phyloP scores from a whole-genome alignment of 163 green algal genomes.

The Volvox carteri region DNA sequence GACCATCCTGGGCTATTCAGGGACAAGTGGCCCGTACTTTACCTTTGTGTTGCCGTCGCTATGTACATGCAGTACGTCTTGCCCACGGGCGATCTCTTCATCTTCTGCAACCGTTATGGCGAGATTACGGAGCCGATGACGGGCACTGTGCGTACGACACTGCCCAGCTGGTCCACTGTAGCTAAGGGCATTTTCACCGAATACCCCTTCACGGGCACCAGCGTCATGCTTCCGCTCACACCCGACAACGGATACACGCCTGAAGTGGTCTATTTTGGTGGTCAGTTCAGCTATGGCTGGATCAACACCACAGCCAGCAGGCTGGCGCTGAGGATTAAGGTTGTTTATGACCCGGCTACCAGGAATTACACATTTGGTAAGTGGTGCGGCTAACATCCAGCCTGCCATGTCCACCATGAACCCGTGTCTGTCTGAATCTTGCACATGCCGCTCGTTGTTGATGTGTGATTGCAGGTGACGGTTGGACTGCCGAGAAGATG shows the following conservation, averaged over 20 bases:
- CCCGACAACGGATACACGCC: constrained; percentile 53
- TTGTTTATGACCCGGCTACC: not conserved
- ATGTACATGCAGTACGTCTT: constrained; percentile 33
- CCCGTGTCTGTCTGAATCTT: not conserved
- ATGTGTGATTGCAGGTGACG: constrained; percentile 9
- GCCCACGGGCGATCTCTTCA: constrained; percentile 32
- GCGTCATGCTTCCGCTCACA: constrained; percentile 51
- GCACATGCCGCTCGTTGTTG: not conserved
- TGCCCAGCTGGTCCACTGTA: constrained; percentile 18
- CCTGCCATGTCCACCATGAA: not conserved
- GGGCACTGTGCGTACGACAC: not conserved
- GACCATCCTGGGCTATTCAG: too few species aligned
- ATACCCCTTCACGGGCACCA: constrained; percentile 52
- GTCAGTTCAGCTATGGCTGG: constrained; percentile 59
- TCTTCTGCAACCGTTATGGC: constrained; percentile 49
- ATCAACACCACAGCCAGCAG: constrained; percentile 52
- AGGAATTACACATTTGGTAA: constrained; percentile 45
- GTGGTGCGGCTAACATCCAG: not conserved
- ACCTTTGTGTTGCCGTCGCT: not conserved
- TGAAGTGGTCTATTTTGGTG: constrained; percentile 58
- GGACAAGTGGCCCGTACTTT: too few species aligned
- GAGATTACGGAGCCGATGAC: constrained; percentile 28
- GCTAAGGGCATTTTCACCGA: constrained; percentile 53
- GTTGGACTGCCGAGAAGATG: constrained; percentile 50
- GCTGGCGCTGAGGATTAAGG: constrained; percentile 41